Conservation (phyloP, 2,329 filamentous ascomycete genomes). For the Sporothrix humicola region DNA sequence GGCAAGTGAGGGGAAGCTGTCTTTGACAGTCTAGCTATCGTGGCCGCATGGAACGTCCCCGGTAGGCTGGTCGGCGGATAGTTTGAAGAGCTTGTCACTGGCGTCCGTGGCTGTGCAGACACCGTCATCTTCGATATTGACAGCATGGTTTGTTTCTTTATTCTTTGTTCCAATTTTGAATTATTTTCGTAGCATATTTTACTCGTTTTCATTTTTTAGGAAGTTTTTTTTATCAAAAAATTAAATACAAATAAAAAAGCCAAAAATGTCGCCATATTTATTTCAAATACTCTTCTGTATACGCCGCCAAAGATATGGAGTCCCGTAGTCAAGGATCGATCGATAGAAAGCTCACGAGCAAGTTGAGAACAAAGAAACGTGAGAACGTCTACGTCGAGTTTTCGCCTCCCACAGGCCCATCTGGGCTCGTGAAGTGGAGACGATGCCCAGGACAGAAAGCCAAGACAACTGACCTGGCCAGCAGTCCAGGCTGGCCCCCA, state of each 20-base stretch:
- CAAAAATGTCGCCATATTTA: too few species aligned
- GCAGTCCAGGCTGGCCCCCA: not conserved
- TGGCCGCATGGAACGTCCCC: not conserved
- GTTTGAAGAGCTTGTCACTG: not conserved
- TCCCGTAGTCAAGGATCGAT: not conserved
- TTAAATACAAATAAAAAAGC: not conserved
- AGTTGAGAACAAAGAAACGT: conserved; percentile 1
- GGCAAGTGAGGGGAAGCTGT: too few species aligned
- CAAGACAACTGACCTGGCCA: not conserved
- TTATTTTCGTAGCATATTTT: not conserved
- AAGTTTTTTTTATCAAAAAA: not conserved
- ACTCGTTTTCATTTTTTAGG: too few species aligned
- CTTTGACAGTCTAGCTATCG: not conserved
- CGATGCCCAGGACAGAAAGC: not conserved
- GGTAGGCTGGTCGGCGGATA: not conserved
- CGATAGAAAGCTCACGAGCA: not conserved
- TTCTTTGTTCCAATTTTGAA: not conserved
- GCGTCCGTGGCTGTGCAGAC: not conserved
- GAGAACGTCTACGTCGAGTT: not conserved
- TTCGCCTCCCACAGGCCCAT: not conserved
- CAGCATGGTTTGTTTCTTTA: not conserved
- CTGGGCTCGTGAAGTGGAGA: not conserved
- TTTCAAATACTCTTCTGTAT: too few species aligned
- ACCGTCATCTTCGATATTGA: not conserved
- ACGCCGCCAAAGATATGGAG: not conserved